Evolutionary conservation across 192 early-diverging fungal species (phyloP), one percentile per base, ranked within the genome.

Genomic region (Backusella sp.): DNA sequence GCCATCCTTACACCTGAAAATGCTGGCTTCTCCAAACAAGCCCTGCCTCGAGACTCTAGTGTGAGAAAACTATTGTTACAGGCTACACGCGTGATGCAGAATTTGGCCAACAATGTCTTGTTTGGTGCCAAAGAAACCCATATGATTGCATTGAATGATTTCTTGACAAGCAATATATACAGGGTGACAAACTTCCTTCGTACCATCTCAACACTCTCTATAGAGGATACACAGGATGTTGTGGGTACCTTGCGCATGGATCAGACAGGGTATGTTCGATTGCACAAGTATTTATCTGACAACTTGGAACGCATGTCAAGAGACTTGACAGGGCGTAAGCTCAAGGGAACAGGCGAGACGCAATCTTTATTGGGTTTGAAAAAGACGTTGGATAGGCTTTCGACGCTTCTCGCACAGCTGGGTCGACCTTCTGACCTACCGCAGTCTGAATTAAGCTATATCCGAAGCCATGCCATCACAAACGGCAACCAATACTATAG

Each of bases 81-180:
- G 39, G 92, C 93, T 41, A 97, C 96, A n/a, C 98, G 98, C 80
- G 94, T 98, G 14, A 96, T 98, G 69, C 97, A 98, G 72, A 98
- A 98, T 76, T 77, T 99, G 70, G 96, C 97, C 32, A 99, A 98
- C 79, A 94, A 97, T 79, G 93, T 98, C 21, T 83, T 95, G 36
- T 99, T 99, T 84, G 96, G 96, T 46, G 86, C 87, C 71, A 99
- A 99, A 83, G 97, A 99, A 85, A 89, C 90, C 2, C 98, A 93
- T 78, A 98, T 99, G 97, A 90, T 88, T 26, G 88, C 90, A n/a
- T 86, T 97, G 21, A 98, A 99, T 83, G 90, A 92, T 39, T 94
- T 98, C 70, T 84, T 99, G 74, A 84, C 89, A 11, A 84, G 89
- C 49, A 98, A 99, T 82, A 91, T 93, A 52, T 86, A 87, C 44